Evolutionary conservation across 305 asterid species (phyloP).

Genomic region (Fraxinus sp.): DNA sequence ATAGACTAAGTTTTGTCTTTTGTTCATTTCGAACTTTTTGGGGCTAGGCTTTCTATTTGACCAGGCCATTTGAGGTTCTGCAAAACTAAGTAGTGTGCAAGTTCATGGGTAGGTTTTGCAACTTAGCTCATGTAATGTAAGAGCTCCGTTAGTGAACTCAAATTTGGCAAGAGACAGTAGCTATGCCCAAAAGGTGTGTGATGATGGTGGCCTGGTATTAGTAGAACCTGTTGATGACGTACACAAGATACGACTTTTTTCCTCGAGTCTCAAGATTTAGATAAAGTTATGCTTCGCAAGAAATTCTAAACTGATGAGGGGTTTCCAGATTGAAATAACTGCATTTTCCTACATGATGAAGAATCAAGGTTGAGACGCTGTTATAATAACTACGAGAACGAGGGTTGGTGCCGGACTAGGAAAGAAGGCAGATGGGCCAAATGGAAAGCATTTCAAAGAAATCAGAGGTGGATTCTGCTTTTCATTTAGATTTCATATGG

Average conservation of each 20-base stretch:
- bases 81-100: conserved; percentile 30
- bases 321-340: conserved; percentile 33
- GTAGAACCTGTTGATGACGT: conserved; percentile 8
- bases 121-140: conserved; percentile 30
- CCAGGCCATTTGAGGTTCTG: conserved; percentile 16
- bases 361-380: conserved; percentile 30
- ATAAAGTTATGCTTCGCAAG: conserved; percentile 29
- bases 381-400: conserved; percentile 14
- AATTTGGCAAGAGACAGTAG: conserved; percentile 37
- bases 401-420: conserved; percentile 12
- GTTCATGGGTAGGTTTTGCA: conserved; percentile 24
- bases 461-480: neutral
- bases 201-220: neutral
- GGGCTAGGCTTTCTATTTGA: neutral
- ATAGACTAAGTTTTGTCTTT: neutral
- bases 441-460: conserved; percentile 28
- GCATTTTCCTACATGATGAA: conserved; percentile 30
- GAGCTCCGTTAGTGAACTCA: conserved; percentile 27
- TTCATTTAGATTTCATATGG: neutral
- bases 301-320: conserved; percentile 26
- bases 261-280: conserved; percentile 29
- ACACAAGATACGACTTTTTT: neutral
- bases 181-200: conserved; percentile 22
- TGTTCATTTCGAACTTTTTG: neutral
- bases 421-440: conserved; percentile 21